Conservation (phyloP, 306 rosid genomes). For the Cotoneaster glaucophyllus region DNA sequence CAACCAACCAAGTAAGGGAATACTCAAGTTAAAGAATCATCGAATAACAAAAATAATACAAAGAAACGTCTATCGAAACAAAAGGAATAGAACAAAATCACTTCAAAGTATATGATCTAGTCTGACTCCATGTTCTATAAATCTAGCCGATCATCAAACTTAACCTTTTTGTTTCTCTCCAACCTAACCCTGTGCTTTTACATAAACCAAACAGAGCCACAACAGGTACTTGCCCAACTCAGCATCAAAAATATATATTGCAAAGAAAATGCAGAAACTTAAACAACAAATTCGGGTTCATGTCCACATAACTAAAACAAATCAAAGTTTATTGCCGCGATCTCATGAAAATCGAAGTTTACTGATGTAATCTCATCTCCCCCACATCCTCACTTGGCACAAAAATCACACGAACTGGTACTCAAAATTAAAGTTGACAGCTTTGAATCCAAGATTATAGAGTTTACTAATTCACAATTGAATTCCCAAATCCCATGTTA, state of each 20-base stretch:
- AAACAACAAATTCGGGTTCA: background rate
- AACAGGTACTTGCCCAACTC: background rate
- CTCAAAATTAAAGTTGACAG: background rate
- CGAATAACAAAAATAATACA: background rate
- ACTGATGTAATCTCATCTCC: background rate
- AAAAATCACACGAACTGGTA: background rate
- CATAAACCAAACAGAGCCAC: background rate
- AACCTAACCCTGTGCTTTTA: background rate
- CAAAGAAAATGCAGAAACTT: background rate
- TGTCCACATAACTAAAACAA: background rate
- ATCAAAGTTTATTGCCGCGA: background rate
- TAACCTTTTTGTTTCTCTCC: background rate
- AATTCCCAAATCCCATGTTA: background rate
- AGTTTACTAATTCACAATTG: background rate
- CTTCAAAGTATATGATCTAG: background rate
- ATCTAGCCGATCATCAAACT: background rate
- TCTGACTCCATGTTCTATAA: background rate
- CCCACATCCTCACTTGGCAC: background rate
- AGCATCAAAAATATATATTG: background rate
- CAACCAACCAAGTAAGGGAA: background rate
- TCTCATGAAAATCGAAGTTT: background rate
- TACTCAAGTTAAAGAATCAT: background rate
- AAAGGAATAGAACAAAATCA: background rate
- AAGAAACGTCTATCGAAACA: background rate
- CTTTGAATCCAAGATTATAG: background rate